phyloP scores from a whole-genome alignment of 441 rosid species.

The Capsella rubella region DNA sequence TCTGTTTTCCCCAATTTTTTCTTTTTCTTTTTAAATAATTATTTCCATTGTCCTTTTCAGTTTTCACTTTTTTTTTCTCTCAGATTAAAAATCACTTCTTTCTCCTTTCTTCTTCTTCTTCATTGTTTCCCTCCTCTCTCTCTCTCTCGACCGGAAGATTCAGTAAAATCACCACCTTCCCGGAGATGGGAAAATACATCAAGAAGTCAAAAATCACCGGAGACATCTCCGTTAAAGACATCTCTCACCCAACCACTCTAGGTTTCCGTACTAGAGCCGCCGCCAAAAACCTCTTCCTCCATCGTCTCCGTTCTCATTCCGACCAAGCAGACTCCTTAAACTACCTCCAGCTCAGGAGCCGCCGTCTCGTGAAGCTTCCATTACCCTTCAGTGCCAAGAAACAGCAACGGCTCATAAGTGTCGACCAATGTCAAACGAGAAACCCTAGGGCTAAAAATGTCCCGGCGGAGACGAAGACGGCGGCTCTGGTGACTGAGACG shows the following conservation, averaged over 20 bases:
- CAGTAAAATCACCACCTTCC: constrained; percentile 11
- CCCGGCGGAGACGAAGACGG: constrained; percentile 19
- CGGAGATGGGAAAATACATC: constrained; percentile 59
- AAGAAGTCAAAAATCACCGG: constrained; percentile 57
- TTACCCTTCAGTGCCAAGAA: constrained; percentile 10
- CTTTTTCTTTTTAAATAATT: background rate
- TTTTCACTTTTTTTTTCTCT: constrained; percentile 10
- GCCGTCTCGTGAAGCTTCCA: constrained; percentile 58
- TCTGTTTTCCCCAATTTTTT: no score
- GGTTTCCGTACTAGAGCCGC: constrained; percentile 63
- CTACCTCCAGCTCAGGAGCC: constrained; percentile 72
- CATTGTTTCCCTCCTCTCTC: constrained; percentile 34
- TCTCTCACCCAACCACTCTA: constrained; percentile 45
- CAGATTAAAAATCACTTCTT: constrained; percentile 21
- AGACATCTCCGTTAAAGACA: constrained; percentile 49
- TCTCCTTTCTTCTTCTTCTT: constrained; percentile 14
- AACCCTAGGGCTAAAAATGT: constrained; percentile 26
- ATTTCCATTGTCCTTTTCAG: constrained; percentile 1
- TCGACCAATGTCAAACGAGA: background rate
- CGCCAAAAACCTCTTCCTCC: constrained; percentile 63
- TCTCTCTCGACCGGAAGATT: constrained; percentile 35
- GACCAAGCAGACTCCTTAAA: constrained; percentile 46
- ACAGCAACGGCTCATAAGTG: constrained; percentile 1
- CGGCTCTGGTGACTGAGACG: background rate
- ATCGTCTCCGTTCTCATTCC: constrained; percentile 51